Evolutionary conservation across 1,139 yeast species (phyloP).

Genomic region (Kazachstania sp.): DNA sequence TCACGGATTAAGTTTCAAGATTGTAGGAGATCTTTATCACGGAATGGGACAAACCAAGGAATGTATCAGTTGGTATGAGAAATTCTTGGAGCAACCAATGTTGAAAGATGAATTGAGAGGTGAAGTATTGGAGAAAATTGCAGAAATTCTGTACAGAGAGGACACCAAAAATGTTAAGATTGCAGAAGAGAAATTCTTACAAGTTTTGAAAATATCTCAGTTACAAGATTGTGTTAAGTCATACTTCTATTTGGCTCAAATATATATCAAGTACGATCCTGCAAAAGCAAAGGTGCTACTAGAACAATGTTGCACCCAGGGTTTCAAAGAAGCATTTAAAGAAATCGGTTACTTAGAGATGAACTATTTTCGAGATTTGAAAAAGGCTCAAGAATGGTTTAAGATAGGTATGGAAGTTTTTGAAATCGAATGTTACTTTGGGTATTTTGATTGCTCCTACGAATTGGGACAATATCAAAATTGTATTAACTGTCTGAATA

Average conservation of each 20-base stretch:
- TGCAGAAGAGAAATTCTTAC: slow-evolving; percentile 54
- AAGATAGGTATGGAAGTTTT: slow-evolving; percentile 64
- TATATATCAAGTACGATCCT: slow-evolving; percentile 51
- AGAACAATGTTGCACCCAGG: slow-evolving; percentile 68
- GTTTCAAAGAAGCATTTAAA: slow-evolving; percentile 67
- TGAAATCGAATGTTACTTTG: slow-evolving; percentile 54
- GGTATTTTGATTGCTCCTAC: slow-evolving; percentile 52
- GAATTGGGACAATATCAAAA: slow-evolving; percentile 19
- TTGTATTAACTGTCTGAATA: slow-evolving; percentile 23
- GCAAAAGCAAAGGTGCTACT: slow-evolving; percentile 55
- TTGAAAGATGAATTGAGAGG: slow-evolving; percentile 28
- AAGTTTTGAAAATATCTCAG: slow-evolving; percentile 52
- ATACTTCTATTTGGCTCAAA: slow-evolving; percentile 70
- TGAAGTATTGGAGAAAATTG: slow-evolving; percentile 67
- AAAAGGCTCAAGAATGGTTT: slow-evolving; percentile 74
- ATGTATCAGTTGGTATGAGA: slow-evolving; percentile 51
- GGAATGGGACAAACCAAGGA: slow-evolving; percentile 38
- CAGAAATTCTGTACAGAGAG: slow-evolving; percentile 50
- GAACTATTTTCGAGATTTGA: slow-evolving; percentile 48
- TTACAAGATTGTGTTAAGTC: slow-evolving; percentile 54
- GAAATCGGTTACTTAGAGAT: slow-evolving; percentile 72
- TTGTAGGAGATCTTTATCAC: slow-evolving; percentile 64
- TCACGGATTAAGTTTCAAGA: slow-evolving; percentile 64
- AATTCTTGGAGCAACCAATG: slow-evolving; percentile 34
- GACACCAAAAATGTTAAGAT: slow-evolving; percentile 36